Conservation (phyloP, 192 early-diverging fungal species). For the Backusella circina region DNA sequence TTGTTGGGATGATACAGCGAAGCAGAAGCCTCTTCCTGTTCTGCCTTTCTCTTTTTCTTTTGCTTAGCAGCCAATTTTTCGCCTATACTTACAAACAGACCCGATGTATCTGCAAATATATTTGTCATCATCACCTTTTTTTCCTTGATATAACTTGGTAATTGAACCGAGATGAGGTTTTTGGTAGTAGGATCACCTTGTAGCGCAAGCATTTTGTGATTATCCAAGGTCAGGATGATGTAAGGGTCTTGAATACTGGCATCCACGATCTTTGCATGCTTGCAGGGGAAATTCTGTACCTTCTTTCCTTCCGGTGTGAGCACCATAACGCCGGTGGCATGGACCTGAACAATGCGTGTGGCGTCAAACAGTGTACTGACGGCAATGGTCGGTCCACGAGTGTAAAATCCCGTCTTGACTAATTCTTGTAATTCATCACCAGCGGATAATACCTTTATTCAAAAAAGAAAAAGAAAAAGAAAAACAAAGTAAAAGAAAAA, state of each 20-base stretch:
- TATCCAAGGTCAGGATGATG: slow-evolving; percentile 66
- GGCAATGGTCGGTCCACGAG: slow-evolving; percentile 70
- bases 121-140: slow-evolving; percentile 32
- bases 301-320: slow-evolving; percentile 63
- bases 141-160: slow-evolving; percentile 42
- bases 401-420: slow-evolving; percentile 70
- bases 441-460: slow-evolving; percentile 64
- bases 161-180: slow-evolving; percentile 30
- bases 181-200: slow-evolving; percentile 53
- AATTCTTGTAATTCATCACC: slow-evolving; percentile 84
- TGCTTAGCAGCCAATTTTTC: not conserved
- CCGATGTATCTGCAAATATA: slow-evolving; percentile 50
- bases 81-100: slow-evolving; percentile 15
- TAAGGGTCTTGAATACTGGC: slow-evolving; percentile 81
- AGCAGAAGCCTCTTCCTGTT: not conserved
- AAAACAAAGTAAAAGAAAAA: not conserved
- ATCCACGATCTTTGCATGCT: slow-evolving; percentile 54
- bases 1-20: not conserved
- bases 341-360: slow-evolving; percentile 80
- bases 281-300: slow-evolving; percentile 48
- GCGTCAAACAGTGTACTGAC: slow-evolving; percentile 69
- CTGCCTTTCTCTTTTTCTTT: slow-evolving; percentile 4
- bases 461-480: not conserved
- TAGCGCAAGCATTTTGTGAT: slow-evolving; percentile 58
- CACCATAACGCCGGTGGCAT: slow-evolving; percentile 66